Conservation (phyloP, 805 yeast genomes). For the Ogataea paraovalis region DNA sequence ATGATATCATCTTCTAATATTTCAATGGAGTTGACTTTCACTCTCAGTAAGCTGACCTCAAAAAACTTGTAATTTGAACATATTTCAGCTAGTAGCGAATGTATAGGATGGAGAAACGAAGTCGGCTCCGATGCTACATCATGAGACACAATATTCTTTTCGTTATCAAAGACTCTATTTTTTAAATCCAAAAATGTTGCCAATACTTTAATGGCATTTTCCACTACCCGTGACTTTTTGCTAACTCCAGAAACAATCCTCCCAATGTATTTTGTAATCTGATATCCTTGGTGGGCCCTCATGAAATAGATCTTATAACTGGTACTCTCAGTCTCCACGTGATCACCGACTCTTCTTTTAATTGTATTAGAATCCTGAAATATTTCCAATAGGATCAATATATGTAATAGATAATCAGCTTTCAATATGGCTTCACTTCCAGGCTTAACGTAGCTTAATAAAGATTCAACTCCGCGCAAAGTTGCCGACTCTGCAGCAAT, state of each 20-base stretch:
- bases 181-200: constrained; percentile 32
- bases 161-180: constrained; percentile 25
- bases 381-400: constrained; percentile 44
- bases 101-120: constrained; percentile 58
- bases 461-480: constrained; percentile 18
- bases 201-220: constrained; percentile 34
- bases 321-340: constrained; percentile 55
- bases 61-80: constrained; percentile 33
- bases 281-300: constrained; percentile 24
- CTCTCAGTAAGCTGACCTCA: constrained; percentile 13
- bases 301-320: constrained; percentile 49
- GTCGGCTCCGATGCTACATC: constrained; percentile 43
- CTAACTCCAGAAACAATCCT: constrained; percentile 22
- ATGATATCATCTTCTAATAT: constrained; percentile 4
- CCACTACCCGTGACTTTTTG: constrained; percentile 16
- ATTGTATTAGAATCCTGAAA: constrained; percentile 59
- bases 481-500: constrained; percentile 11
- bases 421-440: constrained; percentile 21
- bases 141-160: constrained; percentile 26
- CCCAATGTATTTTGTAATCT: constrained; percentile 24
- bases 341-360: constrained; percentile 61
- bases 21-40: constrained; percentile 10
- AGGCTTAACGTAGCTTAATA: constrained; percentile 24
- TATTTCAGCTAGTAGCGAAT: constrained; percentile 49
- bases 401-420: constrained; percentile 30